Evolutionary conservation across 305 asterid species (phyloP), one percentile per base, ranked within the genome.

Genomic region (Andrographis paniculata): DNA sequence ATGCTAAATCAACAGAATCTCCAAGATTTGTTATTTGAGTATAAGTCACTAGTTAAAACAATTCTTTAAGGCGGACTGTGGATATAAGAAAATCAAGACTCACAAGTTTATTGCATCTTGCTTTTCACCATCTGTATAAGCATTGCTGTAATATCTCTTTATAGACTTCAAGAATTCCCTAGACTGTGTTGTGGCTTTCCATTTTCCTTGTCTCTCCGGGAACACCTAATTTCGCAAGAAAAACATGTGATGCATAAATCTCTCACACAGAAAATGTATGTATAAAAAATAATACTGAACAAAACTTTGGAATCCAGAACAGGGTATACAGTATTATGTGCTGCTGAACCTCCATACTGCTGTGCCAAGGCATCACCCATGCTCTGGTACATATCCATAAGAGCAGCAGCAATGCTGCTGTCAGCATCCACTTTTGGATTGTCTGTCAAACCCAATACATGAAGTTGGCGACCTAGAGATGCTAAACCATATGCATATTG

Each of bases 321-420:
- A 61, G 45, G 44, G 52, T 71, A 58, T 77, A 91, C 99, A 24
- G 93, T 86, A 67, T 91, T 91, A 67, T 91, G 99, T 31, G 99
- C 99, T 20, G 94, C 96, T 14, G 99, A 91, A 67, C 99, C 99
- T 56, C 99, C 95, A 70, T 91, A 91, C 55, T 91, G 99, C 62
- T 91, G 99, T 14, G 99, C 99, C 67, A 91, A 76, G 44, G 99
- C 99, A 70, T 91, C 99, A 56, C 99, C 99, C 99, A 83, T 91
- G 66, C 80, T 70, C 79, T 80, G 96, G 67, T 86, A 91, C 99
- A 91, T 91, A 67, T 86, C 99, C 99, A 91, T 91, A 50, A 91
- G 87, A 45, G 96, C 95, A 69, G 95, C 94, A 49, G 96, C 96
- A 61, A 91, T 83, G 69, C 94, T 91, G 63, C 99, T 91, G 65